Conservation (phyloP, 2,329 filamentous ascomycete genomes). For the Immersiporthe knoxdaviesiana region DNA sequence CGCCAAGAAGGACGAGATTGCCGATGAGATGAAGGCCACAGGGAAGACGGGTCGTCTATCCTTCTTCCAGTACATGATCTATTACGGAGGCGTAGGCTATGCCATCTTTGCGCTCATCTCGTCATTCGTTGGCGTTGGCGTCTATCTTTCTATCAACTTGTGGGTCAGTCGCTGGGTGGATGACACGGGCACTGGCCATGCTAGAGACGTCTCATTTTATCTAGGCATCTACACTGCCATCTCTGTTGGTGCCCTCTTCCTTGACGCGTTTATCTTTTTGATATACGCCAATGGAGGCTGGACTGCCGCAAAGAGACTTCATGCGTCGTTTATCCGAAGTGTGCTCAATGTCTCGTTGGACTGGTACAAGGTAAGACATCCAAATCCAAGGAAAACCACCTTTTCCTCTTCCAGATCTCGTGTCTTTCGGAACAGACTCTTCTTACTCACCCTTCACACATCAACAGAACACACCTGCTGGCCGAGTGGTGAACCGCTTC, state of each 20-base stretch:
- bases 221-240: conserved; percentile 55
- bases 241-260: conserved; percentile 47
- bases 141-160: conserved; percentile 47
- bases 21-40: conserved; percentile 52
- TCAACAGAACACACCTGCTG: conserved; percentile 38
- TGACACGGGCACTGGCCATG: conserved; percentile 49
- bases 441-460: not conserved
- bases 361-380: conserved; percentile 52
- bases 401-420: too few relatives aligned
- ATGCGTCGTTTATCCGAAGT: conserved; percentile 55
- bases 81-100: conserved; percentile 52
- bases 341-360: conserved; percentile 58
- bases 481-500: conserved; percentile 40
- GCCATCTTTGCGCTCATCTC: conserved; percentile 44
- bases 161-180: conserved; percentile 60
- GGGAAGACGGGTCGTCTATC: conserved; percentile 48
- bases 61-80: conserved; percentile 54
- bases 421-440: too few relatives aligned
- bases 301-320: conserved; percentile 57
- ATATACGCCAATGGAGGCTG: conserved; percentile 60
- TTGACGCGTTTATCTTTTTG: conserved; percentile 47
- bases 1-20: conserved; percentile 46
- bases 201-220: conserved; percentile 54
- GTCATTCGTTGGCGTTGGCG: conserved; percentile 46
- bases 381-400: not conserved